Evolutionary conservation across 306 rosid genomes (phyloP), one percentile per base, ranked within the genome.

Genomic region (Bauhinia variegata): DNA sequence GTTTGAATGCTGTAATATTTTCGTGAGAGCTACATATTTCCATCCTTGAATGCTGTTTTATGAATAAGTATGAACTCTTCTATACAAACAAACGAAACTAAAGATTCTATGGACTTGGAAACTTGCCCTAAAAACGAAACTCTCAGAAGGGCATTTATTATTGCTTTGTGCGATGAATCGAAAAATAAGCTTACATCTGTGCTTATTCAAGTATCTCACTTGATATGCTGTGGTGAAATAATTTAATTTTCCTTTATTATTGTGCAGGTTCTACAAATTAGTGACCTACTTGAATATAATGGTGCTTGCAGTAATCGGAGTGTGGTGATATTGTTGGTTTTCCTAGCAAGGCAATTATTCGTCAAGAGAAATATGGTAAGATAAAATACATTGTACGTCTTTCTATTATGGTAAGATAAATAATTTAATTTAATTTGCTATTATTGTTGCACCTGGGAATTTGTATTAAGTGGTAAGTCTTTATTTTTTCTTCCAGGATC

Each of bases 281-380:
- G 98, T 77, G 98, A 89, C 75, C 85, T 92, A 60, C 96, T 92
- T 64, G 91, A 92, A 71, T 65, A 75, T 60, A 86, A 78, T 58
- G 96, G 89, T 2, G 89, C 88, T 17, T 82, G 89, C 74, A 89
- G 72, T 62, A 89, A 89, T 69, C 85, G 73, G 60, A 87, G 96
- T 79, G 98, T 87, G 65, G 85, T 90, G 81, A 87, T 92, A 74
- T 81, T 92, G 74, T 81, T 92, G 82, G 95, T 84, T 71, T 89
- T 92, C 76, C 93, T 92, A 42, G 95, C 98, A 57, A 89, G 88
- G 38, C 96, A 92, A 71, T 70, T 92, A 72, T 80, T 87, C 75
- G 84, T 82, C 60, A 86, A 89, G 88, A 87, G 81, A 81, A 92
- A 86, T 59, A 70, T 92, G 98, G 98, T 92, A 89, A 78, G 46